A percentile compares a stretch with the other conserved stretches of the same genome.
Evolutionary conservation across 1,284 basidiomycete species (phyloP).

Genomic region (Rhizopogon hawkerae): DNA sequence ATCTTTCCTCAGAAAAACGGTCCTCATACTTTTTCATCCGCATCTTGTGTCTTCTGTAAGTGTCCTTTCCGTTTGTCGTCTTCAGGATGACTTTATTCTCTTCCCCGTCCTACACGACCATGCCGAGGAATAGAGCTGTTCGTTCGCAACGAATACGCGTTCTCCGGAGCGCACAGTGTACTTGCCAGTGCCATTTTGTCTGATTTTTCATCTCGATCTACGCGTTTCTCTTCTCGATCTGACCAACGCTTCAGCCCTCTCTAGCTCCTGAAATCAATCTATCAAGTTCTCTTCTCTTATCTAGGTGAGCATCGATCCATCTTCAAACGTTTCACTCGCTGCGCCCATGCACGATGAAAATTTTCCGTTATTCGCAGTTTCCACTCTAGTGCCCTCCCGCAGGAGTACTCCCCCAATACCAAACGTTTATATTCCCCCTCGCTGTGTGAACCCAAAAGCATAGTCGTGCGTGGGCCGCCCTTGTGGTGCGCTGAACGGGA

Average conservation of each 20-base stretch:
- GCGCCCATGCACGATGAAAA: conserved; percentile 46
- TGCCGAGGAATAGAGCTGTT: conserved; percentile 66
- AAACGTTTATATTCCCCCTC: conserved; percentile 55
- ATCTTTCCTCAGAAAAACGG: conserved; percentile 5
- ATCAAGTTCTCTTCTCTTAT: too few relatives aligned
- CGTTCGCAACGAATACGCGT: conserved; percentile 64
- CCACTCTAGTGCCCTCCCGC: conserved; percentile 57
- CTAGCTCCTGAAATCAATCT: conserved; percentile 1
- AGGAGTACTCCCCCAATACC: conserved; percentile 60
- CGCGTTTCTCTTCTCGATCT: conserved; percentile 8
- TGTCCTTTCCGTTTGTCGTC: conserved; percentile 6
- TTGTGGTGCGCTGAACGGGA: conserved; percentile 56
- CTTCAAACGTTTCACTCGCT: conserved; percentile 8
- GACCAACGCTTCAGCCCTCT: conserved; percentile 7
- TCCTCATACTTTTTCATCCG: not conserved
- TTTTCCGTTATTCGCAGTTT: conserved; percentile 69
- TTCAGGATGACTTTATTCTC: conserved; percentile 67
- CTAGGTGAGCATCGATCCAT: conserved; percentile 23
- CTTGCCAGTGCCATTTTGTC: conserved; percentile 80
- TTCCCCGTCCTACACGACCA: conserved; percentile 78
- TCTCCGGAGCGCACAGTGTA: conserved; percentile 57
- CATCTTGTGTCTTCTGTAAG: conserved; percentile 15
- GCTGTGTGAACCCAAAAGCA: conserved; percentile 58
- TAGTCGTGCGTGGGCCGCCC: conserved; percentile 52
- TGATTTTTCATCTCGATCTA: conserved; percentile 32